Base-by-base conservation (phyloP, 257 asterid species). In the Paraleonurus japonicus region DNA sequence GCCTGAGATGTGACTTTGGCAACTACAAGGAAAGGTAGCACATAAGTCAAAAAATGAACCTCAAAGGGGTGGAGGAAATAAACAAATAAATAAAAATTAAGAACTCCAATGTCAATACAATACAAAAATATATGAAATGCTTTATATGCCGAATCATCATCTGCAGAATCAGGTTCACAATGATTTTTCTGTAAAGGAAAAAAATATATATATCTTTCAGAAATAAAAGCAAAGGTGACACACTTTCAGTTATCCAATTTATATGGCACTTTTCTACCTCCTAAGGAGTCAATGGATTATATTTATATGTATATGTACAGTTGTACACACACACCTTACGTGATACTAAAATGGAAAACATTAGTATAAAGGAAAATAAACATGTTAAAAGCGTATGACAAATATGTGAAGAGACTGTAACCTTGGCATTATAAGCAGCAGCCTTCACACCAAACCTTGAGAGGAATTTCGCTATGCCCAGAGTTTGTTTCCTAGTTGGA, bases 361-460 rank as follows among this genome's bases (percentile, higher is more conserved):
- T 17, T 54, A n/a, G n/a, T n/a, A 33, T 41, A 4, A 32, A 45
- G 17, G 41, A n/a, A 59, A 41, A 51, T n/a, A 60, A 63, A 62
- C 41, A 48, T 28, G 13, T 65, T 71, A 41, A 74, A n/a, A 33
- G 15, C 5, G 28, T 58, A 43, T 37, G 70, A 15, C 20, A 74
- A 41, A 74, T 30, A 23, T 3, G 60, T 53, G 58, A 70, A 75
- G 71, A 72, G 61, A 62, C 63, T 57, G 58, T 67, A 70, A 90
- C 96, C 96, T 84, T 85, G 50, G 91, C 95, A 82, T 90, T 86
- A 82, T 90, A 90, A 73, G 95, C 92, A 65, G 95, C 96, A 75
- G 95, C 88, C 74, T 79, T 88, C 39, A 90, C 85, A 53, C 95
- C 96, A 76, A 30, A 79, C 54, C 70, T 75, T 71, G 75, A 72